Evolutionary conservation across 495 filamentous ascomycete species (phyloP).

Genomic region (Penicillium bialowiezense): DNA sequence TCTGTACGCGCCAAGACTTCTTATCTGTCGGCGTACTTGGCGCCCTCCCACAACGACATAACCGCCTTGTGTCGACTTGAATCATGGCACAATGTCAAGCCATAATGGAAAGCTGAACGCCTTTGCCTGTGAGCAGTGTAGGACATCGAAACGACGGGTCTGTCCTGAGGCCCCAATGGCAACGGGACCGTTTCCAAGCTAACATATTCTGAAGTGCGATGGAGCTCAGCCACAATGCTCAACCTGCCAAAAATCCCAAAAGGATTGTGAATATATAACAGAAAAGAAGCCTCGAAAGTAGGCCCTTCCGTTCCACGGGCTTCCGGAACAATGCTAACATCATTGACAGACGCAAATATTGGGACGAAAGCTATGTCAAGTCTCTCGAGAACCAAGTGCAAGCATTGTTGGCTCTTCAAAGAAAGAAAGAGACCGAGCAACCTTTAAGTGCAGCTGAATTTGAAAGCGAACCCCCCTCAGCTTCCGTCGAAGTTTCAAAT

Average conservation of each 20-base stretch:
- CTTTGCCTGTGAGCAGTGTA: conserved; percentile 7
- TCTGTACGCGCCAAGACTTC: neutral
- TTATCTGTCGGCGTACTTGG: neutral
- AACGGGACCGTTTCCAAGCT: too few species aligned
- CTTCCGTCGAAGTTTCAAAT: too few species aligned
- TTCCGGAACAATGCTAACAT: neutral
- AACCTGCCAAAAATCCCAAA: neutral
- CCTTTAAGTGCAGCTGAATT: too few species aligned
- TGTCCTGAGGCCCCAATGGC: neutral
- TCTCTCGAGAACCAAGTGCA: conserved; percentile 9
- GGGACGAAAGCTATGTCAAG: conserved; percentile 11
- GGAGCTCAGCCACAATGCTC: conserved; percentile 5
- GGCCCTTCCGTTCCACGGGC: neutral
- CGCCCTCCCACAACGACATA: too few species aligned
- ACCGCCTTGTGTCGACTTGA: too few species aligned
- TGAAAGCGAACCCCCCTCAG: too few species aligned
- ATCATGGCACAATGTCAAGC: neutral
- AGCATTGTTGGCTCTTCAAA: conserved; percentile 4
- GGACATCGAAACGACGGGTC: conserved; percentile 6
- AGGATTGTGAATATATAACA: neutral
- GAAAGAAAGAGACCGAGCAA: neutral
- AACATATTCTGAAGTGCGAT: neutral
- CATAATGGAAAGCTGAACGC: neutral
- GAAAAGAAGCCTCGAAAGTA: conserved; percentile 1
- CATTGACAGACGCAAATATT: conserved; percentile 9